phyloP scores from a whole-genome alignment of 805 yeast species.

The Suhomyces sp. region DNA sequence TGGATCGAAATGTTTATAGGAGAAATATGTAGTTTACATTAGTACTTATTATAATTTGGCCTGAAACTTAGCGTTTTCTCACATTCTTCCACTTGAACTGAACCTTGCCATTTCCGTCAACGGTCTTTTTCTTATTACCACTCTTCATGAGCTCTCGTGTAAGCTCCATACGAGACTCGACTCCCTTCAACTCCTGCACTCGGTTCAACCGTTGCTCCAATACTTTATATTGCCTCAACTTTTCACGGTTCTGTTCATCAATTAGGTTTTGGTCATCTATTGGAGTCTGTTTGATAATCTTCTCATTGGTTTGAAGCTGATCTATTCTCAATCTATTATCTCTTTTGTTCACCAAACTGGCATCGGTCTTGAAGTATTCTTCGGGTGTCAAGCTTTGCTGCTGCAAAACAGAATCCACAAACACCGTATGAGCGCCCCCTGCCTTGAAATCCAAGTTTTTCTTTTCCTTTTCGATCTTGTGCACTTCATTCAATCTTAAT shows the following conservation, averaged over 20 bases:
- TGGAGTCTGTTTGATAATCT: constrained; percentile 26
- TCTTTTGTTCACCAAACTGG: constrained; percentile 53
- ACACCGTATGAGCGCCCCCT: constrained; percentile 79
- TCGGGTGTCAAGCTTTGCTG: constrained; percentile 62
- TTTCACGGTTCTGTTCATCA: constrained; percentile 47
- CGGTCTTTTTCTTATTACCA: constrained; percentile 78
- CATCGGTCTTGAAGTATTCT: constrained; percentile 67
- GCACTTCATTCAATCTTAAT: constrained; percentile 64
- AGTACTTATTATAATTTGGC: background rate
- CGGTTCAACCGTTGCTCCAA: constrained; percentile 68
- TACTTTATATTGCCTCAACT: constrained; percentile 56
- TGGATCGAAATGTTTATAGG: no score
- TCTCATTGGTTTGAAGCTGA: constrained; percentile 50
- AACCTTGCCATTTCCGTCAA: constrained; percentile 62
- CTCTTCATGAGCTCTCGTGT: constrained; percentile 88
- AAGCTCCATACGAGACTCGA: constrained; percentile 68
- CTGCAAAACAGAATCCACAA: constrained; percentile 64
- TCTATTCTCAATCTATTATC: constrained; percentile 68
- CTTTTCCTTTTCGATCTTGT: constrained; percentile 58
- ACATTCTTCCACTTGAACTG: constrained; percentile 83
- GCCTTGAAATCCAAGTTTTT: constrained; percentile 49
- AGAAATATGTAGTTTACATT: background rate
- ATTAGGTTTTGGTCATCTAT: constrained; percentile 24
- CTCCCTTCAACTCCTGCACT: constrained; percentile 61
- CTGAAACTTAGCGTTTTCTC: constrained; percentile 49